Evolutionary conservation across 2,329 filamentous ascomycete genomes (phyloP), one percentile per base, ranked within the genome.

Genomic region (Stemphylium beticola): DNA sequence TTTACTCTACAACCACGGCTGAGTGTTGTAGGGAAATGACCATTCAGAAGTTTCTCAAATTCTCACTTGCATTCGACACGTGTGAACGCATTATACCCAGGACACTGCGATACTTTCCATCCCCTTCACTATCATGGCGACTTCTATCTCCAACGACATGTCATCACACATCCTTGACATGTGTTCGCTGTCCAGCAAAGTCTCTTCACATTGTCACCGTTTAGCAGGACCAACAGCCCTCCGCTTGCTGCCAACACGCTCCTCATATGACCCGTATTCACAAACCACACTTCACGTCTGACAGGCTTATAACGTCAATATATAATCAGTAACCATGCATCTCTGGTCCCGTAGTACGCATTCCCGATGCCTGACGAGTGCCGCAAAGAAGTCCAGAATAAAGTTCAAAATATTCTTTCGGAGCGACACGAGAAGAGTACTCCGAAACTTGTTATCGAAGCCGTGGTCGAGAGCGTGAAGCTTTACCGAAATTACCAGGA

Each of bases 401-500:
- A 51, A 20, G 45, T 67, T 1, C 59, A 66, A 34, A 51, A 54
- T 2, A 42, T 68, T 1, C 8, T 61, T 7, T 51, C 59, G 0
- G 58, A 55, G 1, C 37, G 42, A 24, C 51, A 3, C 51, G 59
- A 14, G 10, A 65, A 34, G 3, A 54, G 59, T 8, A 64, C 57
- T 1, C 36, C 46, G 0, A 42, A 58, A 11, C 37, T 71, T 12
- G 38, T 69, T 2, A 14, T 69, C 0, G 67, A 69, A 46, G 62
- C 54, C 2, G 48, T 66, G 0, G 51, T 67, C 18, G 67, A 71
- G 37, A 61, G 55, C 2, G 7, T 66, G 2, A 61, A 46, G 42
- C 58, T 67, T 8, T 68, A 67, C 40, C 46, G 61, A 1, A 12
- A 58, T 14, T 40, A 52, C 4, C 55, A 59, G 37, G 56, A 69